A percentile compares a stretch with the other conserved stretches of the same genome.
Evolutionary conservation across 306 rosid genomes (phyloP).

Genomic region (Lablab purpureus): DNA sequence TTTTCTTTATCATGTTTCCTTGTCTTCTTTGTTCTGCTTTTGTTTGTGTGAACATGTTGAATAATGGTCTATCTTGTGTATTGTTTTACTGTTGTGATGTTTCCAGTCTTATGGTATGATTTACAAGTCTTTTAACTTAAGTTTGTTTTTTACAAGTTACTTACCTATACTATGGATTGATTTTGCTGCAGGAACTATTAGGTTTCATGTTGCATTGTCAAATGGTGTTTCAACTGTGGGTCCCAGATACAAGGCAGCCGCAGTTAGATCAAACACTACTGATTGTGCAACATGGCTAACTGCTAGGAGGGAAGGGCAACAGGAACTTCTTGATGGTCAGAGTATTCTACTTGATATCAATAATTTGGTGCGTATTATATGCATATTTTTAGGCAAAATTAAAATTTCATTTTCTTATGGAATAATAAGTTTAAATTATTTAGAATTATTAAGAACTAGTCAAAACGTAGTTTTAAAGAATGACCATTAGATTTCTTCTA

Average conservation of each 20-base stretch:
- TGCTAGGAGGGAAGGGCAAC: constrained; percentile 74
- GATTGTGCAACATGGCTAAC: constrained; percentile 69
- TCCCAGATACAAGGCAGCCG: constrained; percentile 62
- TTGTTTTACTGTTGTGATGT: neutral
- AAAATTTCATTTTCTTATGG: neutral
- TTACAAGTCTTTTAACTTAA: neutral
- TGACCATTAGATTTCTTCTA: constrained; percentile 5
- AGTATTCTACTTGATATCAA: constrained; percentile 59
- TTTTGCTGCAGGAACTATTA: constrained; percentile 61
- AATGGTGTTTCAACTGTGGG: constrained; percentile 72
- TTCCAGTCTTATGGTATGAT: constrained; percentile 25
- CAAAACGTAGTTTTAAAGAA: neutral
- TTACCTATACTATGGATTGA: constrained; percentile 30
- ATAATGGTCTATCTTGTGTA: neutral
- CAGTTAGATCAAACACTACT: constrained; percentile 52
- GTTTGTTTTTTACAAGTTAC: constrained; percentile 7
- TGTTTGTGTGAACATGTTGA: neutral
- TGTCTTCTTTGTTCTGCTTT: constrained; percentile 24
- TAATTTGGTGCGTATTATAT: constrained; percentile 55
- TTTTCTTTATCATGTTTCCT: constrained; percentile 21
- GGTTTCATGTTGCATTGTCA: constrained; percentile 68
- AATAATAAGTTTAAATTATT: neutral
- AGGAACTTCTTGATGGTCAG: constrained; percentile 68
- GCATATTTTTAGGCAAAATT: constrained; percentile 19
- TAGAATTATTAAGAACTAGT: constrained; percentile 26